Evolutionary conservation across 768 basidiomycete species (phyloP), one percentile per base, ranked within the genome.

Genomic region (Phanerodontia chrysosporium): DNA sequence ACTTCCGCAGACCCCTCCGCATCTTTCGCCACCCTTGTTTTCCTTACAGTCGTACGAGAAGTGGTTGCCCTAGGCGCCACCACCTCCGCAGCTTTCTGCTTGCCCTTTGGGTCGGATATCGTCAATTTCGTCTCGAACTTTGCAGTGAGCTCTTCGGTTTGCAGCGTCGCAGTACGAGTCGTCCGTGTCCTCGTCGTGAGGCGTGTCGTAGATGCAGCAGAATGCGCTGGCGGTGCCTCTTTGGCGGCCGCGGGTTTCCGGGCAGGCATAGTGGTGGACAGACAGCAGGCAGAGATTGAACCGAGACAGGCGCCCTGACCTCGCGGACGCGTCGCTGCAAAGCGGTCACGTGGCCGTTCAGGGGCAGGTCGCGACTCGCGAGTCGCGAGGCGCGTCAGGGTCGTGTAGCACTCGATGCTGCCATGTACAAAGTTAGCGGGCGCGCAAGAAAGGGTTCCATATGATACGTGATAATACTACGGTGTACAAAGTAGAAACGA

Each of bases 101-200:
- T 53, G 25, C 49, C 51, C 22, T 66, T 63, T 21, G 54, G 59
- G 32, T 70, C 69, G 6, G 70, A 68, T 10, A 70, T 67, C 14
- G 62, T 57, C 36, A 67, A 61, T 35, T 63, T 63, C 14, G 67
- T 62, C 12, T 67, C 69, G 21, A 71, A 66, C 16, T 59, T 45
- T 35, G 61, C 58, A 16, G 70, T 62, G 27, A 70, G 62, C 13
- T 71, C 67, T 14, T 67, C 69, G 12, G 63, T 53, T 12, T 66
- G 44, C 3, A 29, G 22, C 13, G 55, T 45, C 21, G 55, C 30
- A 7, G 42, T 35, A 3, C 51, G 45, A 14, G 42, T 58, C 45
- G 32, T 22, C 45, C 55, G 45, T 27, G 55, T 56, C 27, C 44
- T 55, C 18, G 53, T 44, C 36, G 53, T 4, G 12, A 24, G 39